Base-by-base conservation (phyloP, 352 stramenopile species). In the Globisporangium spinosum region DNA sequence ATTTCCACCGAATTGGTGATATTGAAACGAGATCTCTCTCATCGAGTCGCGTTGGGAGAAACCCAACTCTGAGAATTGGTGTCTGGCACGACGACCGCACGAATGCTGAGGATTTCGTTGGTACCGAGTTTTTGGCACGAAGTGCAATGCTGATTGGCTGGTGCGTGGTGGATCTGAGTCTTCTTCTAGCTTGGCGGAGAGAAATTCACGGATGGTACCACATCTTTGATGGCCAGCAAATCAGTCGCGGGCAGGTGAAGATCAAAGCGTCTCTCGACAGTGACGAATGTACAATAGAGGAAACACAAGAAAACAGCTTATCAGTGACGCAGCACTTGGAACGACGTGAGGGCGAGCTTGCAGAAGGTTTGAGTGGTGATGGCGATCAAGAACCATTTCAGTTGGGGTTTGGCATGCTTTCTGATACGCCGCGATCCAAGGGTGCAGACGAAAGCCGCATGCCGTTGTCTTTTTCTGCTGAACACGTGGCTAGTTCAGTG, bases 181-280 rank as follows among this genome's bases (percentile, higher is more conserved):
- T 79, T n/a, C 68, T 79, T 40, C 43, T 57, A 43, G 29, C 57
- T 34, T 61, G 73, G 6, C 77, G 67, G 73, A 32, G 51, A 10
- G 62, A 70, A 47, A 58, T 79, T 58, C 59, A 75, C 40, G 73
- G 70, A 8, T 79, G 73, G 73, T 79, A 79, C 59, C 73, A 79
- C 47, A 23, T 79, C 17, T 58, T 75, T 4, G 65, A 79, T 54
- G 40, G 40, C 12, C 56, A 70, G 15, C 59, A 71, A 27, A 55
- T 73, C 53, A 75, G 53, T 61, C 61, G 61, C 27, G 73, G 68
- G 2, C 73, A 79, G 55, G 60, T 77, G 35, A 77, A 79, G 49
- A 57, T 79, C 12, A 65, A 57, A 20, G 68, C 71, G 34, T 43
- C 25, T 23, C 66, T 75, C 29, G 15, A 64, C 2, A 55, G n/a